These are phyloP conservation scores for Allium sativum DNA, from an alignment of 106 monocot genomes.

Conservation along the genomic window DNA sequence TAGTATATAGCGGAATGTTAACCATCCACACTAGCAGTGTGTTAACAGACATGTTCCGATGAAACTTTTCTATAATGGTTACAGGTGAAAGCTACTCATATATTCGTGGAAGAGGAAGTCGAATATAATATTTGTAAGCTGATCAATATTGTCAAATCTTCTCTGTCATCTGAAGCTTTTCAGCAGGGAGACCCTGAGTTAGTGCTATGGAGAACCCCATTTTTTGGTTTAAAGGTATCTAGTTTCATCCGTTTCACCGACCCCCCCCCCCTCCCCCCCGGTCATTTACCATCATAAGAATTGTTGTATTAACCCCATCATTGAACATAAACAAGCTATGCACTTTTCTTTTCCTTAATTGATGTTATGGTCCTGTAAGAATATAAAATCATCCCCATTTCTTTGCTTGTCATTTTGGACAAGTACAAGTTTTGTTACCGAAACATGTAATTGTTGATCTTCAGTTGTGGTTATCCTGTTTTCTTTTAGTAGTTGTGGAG, in stretches of 20 bases:
- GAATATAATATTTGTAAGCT: slow-evolving; percentile 45
- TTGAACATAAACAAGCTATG: too few relatives aligned
- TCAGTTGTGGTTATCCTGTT: too few relatives aligned
- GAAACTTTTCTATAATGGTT: slow-evolving; percentile 6
- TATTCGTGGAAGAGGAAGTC: slow-evolving; percentile 89
- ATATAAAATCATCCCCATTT: too few relatives aligned
- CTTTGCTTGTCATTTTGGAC: too few relatives aligned
- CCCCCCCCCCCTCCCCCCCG: too few relatives aligned
- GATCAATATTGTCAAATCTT: slow-evolving; percentile 47
- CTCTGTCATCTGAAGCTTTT: slow-evolving; percentile 35
- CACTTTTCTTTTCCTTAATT: too few relatives aligned
- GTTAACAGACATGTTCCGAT: background rate
- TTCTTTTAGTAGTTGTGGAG: too few relatives aligned
- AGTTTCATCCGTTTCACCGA: background rate
- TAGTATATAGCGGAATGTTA: background rate
- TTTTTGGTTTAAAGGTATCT: slow-evolving; percentile 74
- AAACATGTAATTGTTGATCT: too few relatives aligned
- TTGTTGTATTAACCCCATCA: too few relatives aligned
- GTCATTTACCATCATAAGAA: too few relatives aligned
- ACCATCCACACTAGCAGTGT: slow-evolving; percentile 1
- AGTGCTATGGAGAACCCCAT: slow-evolving; percentile 56
- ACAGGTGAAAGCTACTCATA: slow-evolving; percentile 72
- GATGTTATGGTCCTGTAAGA: too few relatives aligned
- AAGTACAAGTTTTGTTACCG: too few relatives aligned
- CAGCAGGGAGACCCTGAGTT: slow-evolving; percentile 60